Conservation (phyloP, 2,329 filamentous ascomycete species). For the Stagonosporopsis rhizophila region DNA sequence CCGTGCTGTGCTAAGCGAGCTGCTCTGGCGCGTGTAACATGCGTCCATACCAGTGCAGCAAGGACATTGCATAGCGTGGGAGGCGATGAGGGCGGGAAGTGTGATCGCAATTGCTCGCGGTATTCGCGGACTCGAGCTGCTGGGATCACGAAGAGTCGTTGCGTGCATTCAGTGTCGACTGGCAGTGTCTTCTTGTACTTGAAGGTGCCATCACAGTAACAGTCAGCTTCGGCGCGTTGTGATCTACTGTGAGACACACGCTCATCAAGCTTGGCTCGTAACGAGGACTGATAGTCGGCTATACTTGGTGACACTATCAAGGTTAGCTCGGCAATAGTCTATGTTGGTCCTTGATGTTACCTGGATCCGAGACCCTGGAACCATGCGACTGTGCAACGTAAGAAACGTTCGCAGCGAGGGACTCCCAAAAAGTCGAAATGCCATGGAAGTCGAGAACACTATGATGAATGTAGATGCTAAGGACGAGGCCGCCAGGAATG, state of each 20-base stretch:
- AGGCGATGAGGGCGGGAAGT: conserved; percentile 27
- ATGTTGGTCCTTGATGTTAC: conserved; percentile 17
- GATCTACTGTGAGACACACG: conserved; percentile 19
- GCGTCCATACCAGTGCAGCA: conserved; percentile 46
- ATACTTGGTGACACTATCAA: conserved; percentile 25
- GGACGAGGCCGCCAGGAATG: conserved; percentile 44
- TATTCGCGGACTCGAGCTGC: conserved; percentile 35
- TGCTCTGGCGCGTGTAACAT: conserved; percentile 44
- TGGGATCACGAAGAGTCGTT: conserved; percentile 40
- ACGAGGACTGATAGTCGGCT: conserved; percentile 32
- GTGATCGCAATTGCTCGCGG: conserved; percentile 31
- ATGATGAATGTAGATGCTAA: conserved; percentile 47
- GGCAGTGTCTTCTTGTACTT: conserved; percentile 38
- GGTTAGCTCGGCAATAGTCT: conserved; percentile 20
- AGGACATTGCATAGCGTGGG: conserved; percentile 44
- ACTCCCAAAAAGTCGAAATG: conserved; percentile 37
- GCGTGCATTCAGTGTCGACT: conserved; percentile 33
- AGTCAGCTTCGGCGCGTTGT: conserved; percentile 30
- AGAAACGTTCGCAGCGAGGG: conserved; percentile 35
- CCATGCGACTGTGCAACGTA: conserved; percentile 23
- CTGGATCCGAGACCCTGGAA: conserved; percentile 19
- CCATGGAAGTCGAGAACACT: conserved; percentile 43
- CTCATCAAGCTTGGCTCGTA: conserved; percentile 34
- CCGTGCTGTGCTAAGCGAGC: conserved; percentile 26
- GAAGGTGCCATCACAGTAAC: conserved; percentile 37